Evolutionary conservation across 805 yeast species (phyloP).

Genomic region (Metschnikowia lochheadii): DNA sequence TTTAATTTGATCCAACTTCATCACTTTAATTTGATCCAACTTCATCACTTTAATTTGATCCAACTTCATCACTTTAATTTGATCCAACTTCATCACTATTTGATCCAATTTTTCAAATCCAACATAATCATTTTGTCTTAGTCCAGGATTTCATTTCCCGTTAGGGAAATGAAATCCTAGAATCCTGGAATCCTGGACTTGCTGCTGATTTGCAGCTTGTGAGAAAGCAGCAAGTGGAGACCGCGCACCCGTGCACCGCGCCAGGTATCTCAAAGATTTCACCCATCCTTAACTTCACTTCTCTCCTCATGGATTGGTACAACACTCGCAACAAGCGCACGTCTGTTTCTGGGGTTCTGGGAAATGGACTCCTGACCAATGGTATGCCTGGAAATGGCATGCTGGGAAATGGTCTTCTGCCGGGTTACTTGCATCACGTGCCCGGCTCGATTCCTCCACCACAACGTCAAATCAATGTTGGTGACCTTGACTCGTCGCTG

Average conservation of each 20-base stretch:
- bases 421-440: not conserved
- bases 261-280: not conserved
- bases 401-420: not conserved
- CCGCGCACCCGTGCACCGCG: conserved; percentile 2
- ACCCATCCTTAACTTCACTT: not conserved
- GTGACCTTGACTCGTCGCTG: not conserved
- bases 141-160: too few species aligned
- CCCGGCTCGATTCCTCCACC: not conserved
- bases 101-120: too few species aligned
- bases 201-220: not conserved
- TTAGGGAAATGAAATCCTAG: not conserved
- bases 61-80: too few species aligned
- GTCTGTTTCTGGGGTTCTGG: conserved; percentile 11
- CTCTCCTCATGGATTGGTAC: conserved; percentile 17
- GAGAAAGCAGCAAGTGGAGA: not conserved
- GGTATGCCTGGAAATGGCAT: too few species aligned
- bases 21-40: too few species aligned
- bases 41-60: too few species aligned
- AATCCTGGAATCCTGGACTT: not conserved
- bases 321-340: conserved; percentile 15
- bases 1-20: too few species aligned
- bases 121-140: too few species aligned
- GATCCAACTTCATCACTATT: too few species aligned
- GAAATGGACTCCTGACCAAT: not conserved
- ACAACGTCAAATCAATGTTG: not conserved